Conservation (phyloP, 2,329 filamentous ascomycete species). For the Colletotrichum sansevieriae region DNA sequence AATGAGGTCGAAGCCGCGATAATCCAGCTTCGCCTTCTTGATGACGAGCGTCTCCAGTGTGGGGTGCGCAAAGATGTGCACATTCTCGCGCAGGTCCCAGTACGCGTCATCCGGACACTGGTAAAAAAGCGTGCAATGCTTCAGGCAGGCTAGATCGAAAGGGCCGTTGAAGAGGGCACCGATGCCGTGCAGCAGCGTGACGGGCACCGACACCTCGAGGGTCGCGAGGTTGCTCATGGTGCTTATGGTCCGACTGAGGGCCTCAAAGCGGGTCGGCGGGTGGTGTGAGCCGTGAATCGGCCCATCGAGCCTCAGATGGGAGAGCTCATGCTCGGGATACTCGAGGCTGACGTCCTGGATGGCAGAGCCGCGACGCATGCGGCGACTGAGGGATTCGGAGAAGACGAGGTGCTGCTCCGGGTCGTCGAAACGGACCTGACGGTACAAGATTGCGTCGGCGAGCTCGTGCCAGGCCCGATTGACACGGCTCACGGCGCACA, state of each 20-base stretch:
- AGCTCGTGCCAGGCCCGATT: conserved; percentile 58
- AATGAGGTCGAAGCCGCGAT: conserved; percentile 61
- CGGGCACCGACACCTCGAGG: conserved; percentile 60
- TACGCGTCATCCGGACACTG: conserved; percentile 58
- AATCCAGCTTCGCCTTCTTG: conserved; percentile 58
- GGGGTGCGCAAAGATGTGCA: conserved; percentile 64
- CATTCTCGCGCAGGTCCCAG: conserved; percentile 65
- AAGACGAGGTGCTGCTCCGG: conserved; percentile 63
- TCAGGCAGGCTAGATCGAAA: conserved; percentile 63
- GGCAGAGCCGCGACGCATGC: conserved; percentile 61
- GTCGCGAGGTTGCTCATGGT: conserved; percentile 64
- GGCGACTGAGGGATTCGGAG: conserved; percentile 60
- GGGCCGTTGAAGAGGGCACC: conserved; percentile 64
- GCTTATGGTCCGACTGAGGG: conserved; percentile 60
- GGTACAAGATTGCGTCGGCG: conserved; percentile 62
- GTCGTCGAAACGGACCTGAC: conserved; percentile 59
- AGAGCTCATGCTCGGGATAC: conserved; percentile 59
- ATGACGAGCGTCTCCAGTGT: conserved; percentile 61
- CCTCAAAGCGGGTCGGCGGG: conserved; percentile 53
- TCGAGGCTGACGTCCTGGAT: conserved; percentile 60
- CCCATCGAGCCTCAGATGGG: conserved; percentile 55
- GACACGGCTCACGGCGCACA: conserved; percentile 58
- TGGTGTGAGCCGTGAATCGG: conserved; percentile 51
- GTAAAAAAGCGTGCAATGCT: conserved; percentile 61
- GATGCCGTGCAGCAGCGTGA: conserved; percentile 58